phyloP scores from a whole-genome alignment of 129 eudicot genomes.

The Artemisia tridentata region DNA sequence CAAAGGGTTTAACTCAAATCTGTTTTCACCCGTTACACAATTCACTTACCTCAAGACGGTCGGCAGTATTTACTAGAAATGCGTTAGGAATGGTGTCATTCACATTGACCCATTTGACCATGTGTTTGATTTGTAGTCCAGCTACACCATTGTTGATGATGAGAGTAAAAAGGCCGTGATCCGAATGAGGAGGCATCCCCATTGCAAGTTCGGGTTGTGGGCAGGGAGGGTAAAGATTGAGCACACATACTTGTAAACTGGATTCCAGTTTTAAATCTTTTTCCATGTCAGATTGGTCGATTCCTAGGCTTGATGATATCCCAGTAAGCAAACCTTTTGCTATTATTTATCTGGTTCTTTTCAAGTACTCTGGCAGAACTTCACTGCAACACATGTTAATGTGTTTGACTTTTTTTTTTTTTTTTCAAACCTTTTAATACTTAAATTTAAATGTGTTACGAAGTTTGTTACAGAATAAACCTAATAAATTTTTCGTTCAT shows the following conservation, averaged over 20 bases:
- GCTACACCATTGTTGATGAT: slow-evolving; percentile 45
- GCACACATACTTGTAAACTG: slow-evolving; percentile 34
- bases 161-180: slow-evolving; percentile 55
- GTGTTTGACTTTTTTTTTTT: neutral
- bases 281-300: slow-evolving; percentile 37
- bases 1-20: neutral
- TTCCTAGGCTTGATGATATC: slow-evolving; percentile 48
- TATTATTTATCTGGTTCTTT: slow-evolving; percentile 39
- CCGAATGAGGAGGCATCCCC: slow-evolving; percentile 71
- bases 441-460: neutral
- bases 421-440: neutral
- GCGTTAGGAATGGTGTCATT: slow-evolving; percentile 46
- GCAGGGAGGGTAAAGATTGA: slow-evolving; percentile 54
- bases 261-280: slow-evolving; percentile 36
- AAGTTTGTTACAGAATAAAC: neutral
- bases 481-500: too few relatives aligned
- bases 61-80: slow-evolving; percentile 51
- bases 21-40: too few relatives aligned
- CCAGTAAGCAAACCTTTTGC: slow-evolving; percentile 36
- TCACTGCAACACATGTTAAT: slow-evolving; percentile 40
- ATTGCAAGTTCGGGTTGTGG: slow-evolving; percentile 62
- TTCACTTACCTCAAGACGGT: slow-evolving; percentile 57
- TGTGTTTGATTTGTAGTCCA: slow-evolving; percentile 51
- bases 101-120: slow-evolving; percentile 50
- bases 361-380: slow-evolving; percentile 38